These are phyloP conservation scores for Leccinellum rugosiceps DNA, from an alignment of 768 basidiomycete genomes.

Conservation along the genomic window DNA sequence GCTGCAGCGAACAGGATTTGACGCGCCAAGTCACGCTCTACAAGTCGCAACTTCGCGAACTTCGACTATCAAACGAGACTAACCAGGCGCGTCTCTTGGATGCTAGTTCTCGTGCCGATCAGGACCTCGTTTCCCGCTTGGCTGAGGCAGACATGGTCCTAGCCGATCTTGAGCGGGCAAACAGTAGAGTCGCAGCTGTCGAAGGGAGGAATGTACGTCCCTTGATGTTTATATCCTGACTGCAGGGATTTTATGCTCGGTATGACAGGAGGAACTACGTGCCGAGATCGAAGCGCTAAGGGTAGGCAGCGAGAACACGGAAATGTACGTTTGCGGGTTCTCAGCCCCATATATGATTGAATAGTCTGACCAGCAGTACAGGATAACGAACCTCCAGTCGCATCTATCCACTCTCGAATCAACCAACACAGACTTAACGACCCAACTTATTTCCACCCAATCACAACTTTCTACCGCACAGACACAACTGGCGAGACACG, in stretches of 20 bases:
- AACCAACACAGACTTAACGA: slow-evolving; percentile 30
- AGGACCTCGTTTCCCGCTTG: slow-evolving; percentile 86
- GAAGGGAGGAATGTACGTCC: slow-evolving; percentile 84
- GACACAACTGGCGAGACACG: slow-evolving; percentile 15
- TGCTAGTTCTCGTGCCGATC: slow-evolving; percentile 90
- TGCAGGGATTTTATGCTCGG: neutral
- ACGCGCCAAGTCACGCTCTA: slow-evolving; percentile 88
- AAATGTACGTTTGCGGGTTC: slow-evolving; percentile 47
- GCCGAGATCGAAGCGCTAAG: slow-evolving; percentile 92
- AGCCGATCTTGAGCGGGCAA: slow-evolving; percentile 93
- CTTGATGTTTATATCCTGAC: neutral
- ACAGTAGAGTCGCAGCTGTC: slow-evolving; percentile 85
- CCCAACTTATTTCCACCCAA: slow-evolving; percentile 16
- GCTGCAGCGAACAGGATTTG: slow-evolving; percentile 80
- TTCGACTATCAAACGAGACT: slow-evolving; percentile 87
- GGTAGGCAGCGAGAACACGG: slow-evolving; percentile 69
- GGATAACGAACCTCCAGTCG: slow-evolving; percentile 48
- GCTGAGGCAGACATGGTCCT: slow-evolving; percentile 95
- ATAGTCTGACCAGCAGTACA: slow-evolving; percentile 2
- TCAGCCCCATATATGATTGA: neutral
- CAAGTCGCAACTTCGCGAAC: slow-evolving; percentile 84
- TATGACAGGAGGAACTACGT: slow-evolving; percentile 78
- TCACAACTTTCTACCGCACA: slow-evolving; percentile 18
- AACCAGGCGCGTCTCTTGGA: slow-evolving; percentile 91
- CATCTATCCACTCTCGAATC: slow-evolving; percentile 75